Percentiles rank a stretch among this genome's conserved stretches.
Evolutionary conservation across 768 basidiomycete species (phyloP).

Genomic region (Filobasidium floriforme): DNA sequence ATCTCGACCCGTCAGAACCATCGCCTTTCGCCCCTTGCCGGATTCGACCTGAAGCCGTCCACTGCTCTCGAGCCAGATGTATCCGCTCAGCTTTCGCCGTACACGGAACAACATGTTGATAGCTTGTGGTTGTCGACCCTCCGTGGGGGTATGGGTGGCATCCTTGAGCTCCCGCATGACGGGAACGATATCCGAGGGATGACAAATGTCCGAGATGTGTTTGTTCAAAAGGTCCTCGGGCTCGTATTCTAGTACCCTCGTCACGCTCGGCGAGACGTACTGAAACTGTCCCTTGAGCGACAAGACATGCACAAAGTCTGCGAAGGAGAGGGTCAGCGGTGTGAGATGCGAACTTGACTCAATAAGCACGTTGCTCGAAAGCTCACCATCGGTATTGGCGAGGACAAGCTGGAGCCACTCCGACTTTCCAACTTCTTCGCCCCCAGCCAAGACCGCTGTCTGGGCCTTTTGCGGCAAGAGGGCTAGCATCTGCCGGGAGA

Average conservation of each 20-base stretch:
- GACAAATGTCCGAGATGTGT: slow-evolving; percentile 71
- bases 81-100: slow-evolving; percentile 57
- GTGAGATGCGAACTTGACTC: slow-evolving; percentile 6
- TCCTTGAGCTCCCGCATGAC: slow-evolving; percentile 82
- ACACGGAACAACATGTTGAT: slow-evolving; percentile 85
- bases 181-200: slow-evolving; percentile 81
- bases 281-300: slow-evolving; percentile 87
- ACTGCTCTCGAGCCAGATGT: slow-evolving; percentile 85
- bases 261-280: slow-evolving; percentile 78
- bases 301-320: slow-evolving; percentile 81
- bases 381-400: slow-evolving; percentile 47
- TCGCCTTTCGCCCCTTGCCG: slow-evolving; percentile 87
- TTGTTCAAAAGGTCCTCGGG: slow-evolving; percentile 74
- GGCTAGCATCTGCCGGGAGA: slow-evolving; percentile 35
- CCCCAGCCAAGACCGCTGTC: slow-evolving; percentile 27
- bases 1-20: slow-evolving; percentile 76
- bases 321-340: not conserved
- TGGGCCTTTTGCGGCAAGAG: slow-evolving; percentile 33
- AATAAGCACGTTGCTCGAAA: not conserved
- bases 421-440: slow-evolving; percentile 41
- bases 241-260: slow-evolving; percentile 73
- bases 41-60: slow-evolving; percentile 85
- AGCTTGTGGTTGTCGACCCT: slow-evolving; percentile 39
- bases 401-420: slow-evolving; percentile 47
- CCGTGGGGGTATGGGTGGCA: slow-evolving; percentile 40